These are phyloP conservation scores for Symmetrospora coprosmae DNA, from an alignment of 768 basidiomycete species.

Conservation along the genomic window DNA sequence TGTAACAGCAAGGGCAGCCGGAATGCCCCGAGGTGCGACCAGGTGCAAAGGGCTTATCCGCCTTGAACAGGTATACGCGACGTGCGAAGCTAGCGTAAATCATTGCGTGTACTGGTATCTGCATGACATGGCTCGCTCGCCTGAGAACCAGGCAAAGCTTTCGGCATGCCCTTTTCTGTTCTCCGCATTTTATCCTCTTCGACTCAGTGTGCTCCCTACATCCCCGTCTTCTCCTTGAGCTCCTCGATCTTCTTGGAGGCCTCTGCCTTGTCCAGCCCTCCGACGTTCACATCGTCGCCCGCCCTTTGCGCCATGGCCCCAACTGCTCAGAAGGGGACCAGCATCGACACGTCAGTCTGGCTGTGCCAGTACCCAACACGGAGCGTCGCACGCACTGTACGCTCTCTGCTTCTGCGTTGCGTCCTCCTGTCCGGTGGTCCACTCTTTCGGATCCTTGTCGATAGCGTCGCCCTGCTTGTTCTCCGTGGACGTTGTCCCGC, in stretches of 20 bases:
- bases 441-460: conserved; percentile 5
- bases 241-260: conserved; percentile 18
- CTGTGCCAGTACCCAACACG: neutral
- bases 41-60: no score
- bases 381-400: conserved; percentile 3
- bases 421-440: conserved; percentile 14
- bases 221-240: conserved; percentile 9
- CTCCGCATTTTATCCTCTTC: no score
- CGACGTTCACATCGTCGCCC: conserved; percentile 8
- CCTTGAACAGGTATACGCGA: no score
- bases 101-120: no score
- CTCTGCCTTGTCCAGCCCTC: conserved; percentile 12
- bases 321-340: neutral
- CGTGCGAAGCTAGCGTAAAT: no score
- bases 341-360: neutral
- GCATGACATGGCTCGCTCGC: no score
- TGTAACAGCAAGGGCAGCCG: no score
- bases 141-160: no score
- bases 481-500: neutral
- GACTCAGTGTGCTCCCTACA: no score
- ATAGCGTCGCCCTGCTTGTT: conserved; percentile 18
- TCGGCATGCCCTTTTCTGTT: no score
- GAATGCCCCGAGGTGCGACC: no score
- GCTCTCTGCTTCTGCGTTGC: conserved; percentile 16
- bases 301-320: conserved; percentile 21